These are phyloP conservation scores for Botrytis porri DNA, from an alignment of 2,329 filamentous ascomycete genomes.

Conservation along the genomic window DNA sequence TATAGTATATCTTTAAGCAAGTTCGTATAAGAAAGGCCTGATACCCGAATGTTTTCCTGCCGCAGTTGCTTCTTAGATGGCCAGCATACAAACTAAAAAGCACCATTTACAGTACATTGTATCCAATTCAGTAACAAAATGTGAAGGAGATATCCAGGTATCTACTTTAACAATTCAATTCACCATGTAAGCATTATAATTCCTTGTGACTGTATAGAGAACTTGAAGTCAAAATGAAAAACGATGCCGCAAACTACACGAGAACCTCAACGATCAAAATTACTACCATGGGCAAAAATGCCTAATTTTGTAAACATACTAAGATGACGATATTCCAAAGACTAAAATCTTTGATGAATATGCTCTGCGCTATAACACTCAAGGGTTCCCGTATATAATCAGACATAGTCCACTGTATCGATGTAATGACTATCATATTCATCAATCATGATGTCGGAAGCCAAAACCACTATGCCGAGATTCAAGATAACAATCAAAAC, in stretches of 20 bases:
- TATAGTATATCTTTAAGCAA: not conserved
- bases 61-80: not conserved
- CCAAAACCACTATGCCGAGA: not conserved
- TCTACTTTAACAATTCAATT: not conserved
- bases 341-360: not conserved
- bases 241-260: not conserved
- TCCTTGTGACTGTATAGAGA: not conserved
- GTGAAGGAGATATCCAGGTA: not conserved
- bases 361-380: not conserved
- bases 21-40: rapidly evolving
- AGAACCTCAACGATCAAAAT: not conserved
- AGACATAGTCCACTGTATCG: not conserved
- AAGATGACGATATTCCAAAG: not conserved
- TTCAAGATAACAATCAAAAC: not conserved
- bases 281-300: not conserved
- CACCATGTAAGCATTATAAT: not conserved
- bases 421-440: not conserved
- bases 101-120: not conserved
- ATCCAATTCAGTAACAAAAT: not conserved
- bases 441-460: not conserved
- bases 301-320: not conserved
- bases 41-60: not conserved
- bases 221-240: not conserved
- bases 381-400: not conserved
- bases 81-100: not conserved